Conservation (phyloP, 352 stramenopile species). For the Phytophthora lateralis region DNA sequence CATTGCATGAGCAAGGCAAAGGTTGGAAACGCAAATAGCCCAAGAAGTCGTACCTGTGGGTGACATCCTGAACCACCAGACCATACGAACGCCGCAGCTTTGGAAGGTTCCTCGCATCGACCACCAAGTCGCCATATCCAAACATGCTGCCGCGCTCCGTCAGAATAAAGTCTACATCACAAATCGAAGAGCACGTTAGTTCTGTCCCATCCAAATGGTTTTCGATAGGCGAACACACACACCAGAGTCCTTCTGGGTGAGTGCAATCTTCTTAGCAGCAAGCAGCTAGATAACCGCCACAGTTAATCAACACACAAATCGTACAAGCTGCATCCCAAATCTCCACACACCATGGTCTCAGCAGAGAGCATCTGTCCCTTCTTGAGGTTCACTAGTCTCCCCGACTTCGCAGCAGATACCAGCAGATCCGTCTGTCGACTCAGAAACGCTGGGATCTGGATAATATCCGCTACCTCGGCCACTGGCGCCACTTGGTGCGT, state of each 20-base stretch:
- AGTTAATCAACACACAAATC: constrained; percentile 1
- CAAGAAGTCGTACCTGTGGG: constrained; percentile 51
- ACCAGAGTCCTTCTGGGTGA: constrained; percentile 63
- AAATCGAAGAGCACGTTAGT: background rate
- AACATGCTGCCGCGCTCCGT: constrained; percentile 90
- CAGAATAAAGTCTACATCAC: constrained; percentile 67
- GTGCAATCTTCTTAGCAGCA: constrained; percentile 71
- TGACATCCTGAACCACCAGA: constrained; percentile 88
- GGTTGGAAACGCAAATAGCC: background rate
- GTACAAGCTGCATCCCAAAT: background rate
- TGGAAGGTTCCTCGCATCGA: constrained; percentile 82
- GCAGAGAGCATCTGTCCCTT: constrained; percentile 89
- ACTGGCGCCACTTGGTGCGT: constrained; percentile 77
- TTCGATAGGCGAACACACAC: background rate
- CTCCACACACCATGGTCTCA: constrained; percentile 70
- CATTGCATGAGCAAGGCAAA: background rate
- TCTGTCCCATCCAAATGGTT: background rate
- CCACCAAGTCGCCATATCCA: constrained; percentile 87
- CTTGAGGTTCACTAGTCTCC: constrained; percentile 87
- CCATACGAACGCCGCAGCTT: constrained; percentile 65
- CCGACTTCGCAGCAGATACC: constrained; percentile 72
- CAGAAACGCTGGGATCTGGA: constrained; percentile 90
- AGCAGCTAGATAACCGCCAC: constrained; percentile 51
- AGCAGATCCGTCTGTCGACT: constrained; percentile 90
- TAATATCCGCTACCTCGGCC: constrained; percentile 74